These are phyloP conservation scores for Candida odintsovae DNA, from an alignment of 805 yeast genomes.

Conservation along the genomic window DNA sequence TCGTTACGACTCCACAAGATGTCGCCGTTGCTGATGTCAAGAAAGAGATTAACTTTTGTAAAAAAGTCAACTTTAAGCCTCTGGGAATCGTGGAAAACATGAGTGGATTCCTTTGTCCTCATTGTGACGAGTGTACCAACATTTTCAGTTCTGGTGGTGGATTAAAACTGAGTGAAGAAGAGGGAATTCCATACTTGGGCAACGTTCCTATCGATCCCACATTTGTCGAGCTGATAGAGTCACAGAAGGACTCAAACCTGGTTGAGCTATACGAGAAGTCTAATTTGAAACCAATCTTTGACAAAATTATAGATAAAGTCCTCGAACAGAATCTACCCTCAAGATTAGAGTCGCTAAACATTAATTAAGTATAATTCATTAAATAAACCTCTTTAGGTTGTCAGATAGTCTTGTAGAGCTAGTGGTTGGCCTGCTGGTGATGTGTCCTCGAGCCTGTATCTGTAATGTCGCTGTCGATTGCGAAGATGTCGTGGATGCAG, in stretches of 20 bases:
- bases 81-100: conserved; percentile 91
- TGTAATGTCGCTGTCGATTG: not conserved
- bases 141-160: conserved; percentile 97
- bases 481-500: not conserved
- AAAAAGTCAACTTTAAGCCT: conserved; percentile 71
- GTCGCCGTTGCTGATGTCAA: conserved; percentile 92
- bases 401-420: conserved; percentile 1
- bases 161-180: conserved; percentile 52
- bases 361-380: not conserved
- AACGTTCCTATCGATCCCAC: conserved; percentile 90
- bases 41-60: conserved; percentile 89
- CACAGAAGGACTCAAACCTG: conserved; percentile 29
- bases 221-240: conserved; percentile 85
- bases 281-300: conserved; percentile 35
- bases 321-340: conserved; percentile 25
- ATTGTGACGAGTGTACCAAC: conserved; percentile 86
- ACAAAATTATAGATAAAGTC: conserved; percentile 36
- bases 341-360: conserved; percentile 6
- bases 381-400: conserved; percentile 6
- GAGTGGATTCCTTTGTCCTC: conserved; percentile 96
- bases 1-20: conserved; percentile 94
- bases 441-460: not conserved
- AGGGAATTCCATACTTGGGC: conserved; percentile 68
- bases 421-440: not conserved
- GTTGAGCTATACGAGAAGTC: conserved; percentile 31